These are phyloP conservation scores for Colletotrichum sp. DNA, from an alignment of 2,329 filamentous ascomycete genomes.

Conservation along the genomic window DNA sequence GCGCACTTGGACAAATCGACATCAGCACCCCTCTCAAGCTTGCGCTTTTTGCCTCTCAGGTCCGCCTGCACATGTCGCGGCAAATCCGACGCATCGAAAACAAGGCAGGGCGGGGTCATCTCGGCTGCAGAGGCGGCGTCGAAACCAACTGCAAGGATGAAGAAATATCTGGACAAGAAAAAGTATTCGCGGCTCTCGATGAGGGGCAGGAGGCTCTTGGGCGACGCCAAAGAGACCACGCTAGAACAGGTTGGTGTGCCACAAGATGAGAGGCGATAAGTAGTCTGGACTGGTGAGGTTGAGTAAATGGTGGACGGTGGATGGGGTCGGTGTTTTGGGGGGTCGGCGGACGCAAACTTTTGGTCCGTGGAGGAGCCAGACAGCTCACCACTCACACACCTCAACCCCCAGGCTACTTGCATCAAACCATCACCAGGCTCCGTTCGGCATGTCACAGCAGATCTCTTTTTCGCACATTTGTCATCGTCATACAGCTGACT, in stretches of 20 bases:
- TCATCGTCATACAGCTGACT: neutral
- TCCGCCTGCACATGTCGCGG: conserved; percentile 53
- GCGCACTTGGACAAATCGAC: conserved; percentile 62
- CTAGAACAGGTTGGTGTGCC: conserved; percentile 61
- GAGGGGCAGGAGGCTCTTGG: conserved; percentile 55
- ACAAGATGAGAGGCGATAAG: neutral
- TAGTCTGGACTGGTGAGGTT: neutral
- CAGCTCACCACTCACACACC: neutral
- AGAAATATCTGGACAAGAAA: conserved; percentile 28
- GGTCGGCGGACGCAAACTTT: neutral
- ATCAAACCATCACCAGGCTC: neutral
- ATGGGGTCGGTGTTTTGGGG: neutral
- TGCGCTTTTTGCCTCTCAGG: conserved; percentile 56
- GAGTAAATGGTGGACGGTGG: neutral
- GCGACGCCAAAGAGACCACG: conserved; percentile 61
- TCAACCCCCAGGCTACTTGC: neutral
- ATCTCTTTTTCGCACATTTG: neutral
- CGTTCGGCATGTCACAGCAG: neutral
- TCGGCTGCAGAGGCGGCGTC: neutral
- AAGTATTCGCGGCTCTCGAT: conserved; percentile 23
- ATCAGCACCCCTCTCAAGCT: conserved; percentile 43
- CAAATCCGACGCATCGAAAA: conserved; percentile 59
- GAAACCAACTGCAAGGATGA: conserved; percentile 26
- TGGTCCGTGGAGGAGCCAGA: neutral
- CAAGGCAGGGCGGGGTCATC: conserved; percentile 65